These are phyloP conservation scores for Helianthus tuberosus DNA, from an alignment of 129 eudicot species.

Conservation along the genomic window DNA sequence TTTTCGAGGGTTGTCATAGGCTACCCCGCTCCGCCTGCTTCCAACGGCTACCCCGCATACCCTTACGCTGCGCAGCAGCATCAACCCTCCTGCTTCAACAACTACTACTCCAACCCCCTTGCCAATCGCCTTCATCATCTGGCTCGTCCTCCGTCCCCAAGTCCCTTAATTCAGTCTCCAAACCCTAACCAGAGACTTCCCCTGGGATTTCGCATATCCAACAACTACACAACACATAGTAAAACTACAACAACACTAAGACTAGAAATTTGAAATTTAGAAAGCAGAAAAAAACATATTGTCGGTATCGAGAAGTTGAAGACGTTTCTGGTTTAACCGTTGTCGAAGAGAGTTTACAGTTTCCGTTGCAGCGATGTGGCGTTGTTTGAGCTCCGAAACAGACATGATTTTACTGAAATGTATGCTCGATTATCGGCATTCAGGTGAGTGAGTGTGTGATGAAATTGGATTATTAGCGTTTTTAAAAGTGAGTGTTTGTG, in stretches of 20 bases:
- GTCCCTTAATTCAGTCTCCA: too few relatives aligned
- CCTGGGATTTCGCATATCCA: slow-evolving; percentile 72
- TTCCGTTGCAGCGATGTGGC: slow-evolving; percentile 75
- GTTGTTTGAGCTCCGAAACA: slow-evolving; percentile 78
- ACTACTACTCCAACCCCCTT: too few relatives aligned
- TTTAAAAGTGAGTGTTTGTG: slow-evolving; percentile 22
- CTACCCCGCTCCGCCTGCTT: too few relatives aligned
- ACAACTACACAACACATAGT: slow-evolving; percentile 52
- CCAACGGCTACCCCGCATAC: too few relatives aligned
- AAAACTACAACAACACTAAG: neutral
- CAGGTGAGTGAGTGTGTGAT: too few relatives aligned
- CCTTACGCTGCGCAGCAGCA: too few relatives aligned
- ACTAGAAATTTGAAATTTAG: neutral
- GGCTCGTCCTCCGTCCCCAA: too few relatives aligned
- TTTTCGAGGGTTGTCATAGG: too few relatives aligned
- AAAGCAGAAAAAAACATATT: slow-evolving; percentile 45
- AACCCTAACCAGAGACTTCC: slow-evolving; percentile 69
- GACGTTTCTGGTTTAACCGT: slow-evolving; percentile 66
- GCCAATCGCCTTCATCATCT: too few relatives aligned
- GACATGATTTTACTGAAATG: slow-evolving; percentile 65
- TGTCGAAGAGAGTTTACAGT: slow-evolving; percentile 75
- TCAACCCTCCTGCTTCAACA: too few relatives aligned
- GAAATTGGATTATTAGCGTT: slow-evolving; percentile 17
- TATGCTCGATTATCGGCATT: slow-evolving; percentile 3
- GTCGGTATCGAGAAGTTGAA: slow-evolving; percentile 81